These are phyloP conservation scores for Tilletia setariae DNA, from an alignment of 1,284 basidiomycete species.

Conservation along the genomic window DNA sequence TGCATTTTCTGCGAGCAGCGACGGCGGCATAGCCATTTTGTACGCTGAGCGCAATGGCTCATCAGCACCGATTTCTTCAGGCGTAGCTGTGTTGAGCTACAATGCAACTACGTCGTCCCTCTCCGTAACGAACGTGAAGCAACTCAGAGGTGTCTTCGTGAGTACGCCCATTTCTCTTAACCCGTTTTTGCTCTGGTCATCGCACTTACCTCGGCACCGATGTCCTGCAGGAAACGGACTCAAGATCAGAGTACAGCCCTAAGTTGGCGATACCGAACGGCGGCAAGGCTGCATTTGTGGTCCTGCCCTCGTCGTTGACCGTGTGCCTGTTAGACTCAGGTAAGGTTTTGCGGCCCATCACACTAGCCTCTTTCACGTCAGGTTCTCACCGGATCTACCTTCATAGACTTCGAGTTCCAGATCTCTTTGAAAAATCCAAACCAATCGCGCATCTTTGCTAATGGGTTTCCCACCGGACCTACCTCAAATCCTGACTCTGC, in stretches of 20 bases:
- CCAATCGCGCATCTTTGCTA: not conserved
- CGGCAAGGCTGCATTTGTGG: constrained; percentile 41
- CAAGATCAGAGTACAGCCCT: constrained; percentile 38
- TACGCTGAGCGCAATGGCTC: constrained; percentile 19
- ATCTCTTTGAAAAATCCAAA: constrained; percentile 46
- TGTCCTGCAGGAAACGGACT: constrained; percentile 28
- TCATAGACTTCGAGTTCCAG: constrained; percentile 42
- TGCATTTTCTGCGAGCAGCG: not conserved
- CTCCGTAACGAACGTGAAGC: not conserved
- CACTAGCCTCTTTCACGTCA: not conserved
- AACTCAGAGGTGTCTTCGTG: constrained; percentile 9
- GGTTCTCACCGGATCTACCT: not conserved
- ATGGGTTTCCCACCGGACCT: not conserved
- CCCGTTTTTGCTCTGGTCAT: too few relatives aligned
- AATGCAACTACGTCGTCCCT: not conserved
- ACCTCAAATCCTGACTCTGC: not conserved
- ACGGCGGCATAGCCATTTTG: not conserved
- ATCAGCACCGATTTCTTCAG: constrained; percentile 17
- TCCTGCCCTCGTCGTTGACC: constrained; percentile 40
- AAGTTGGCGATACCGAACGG: constrained; percentile 41
- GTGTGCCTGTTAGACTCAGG: constrained; percentile 25
- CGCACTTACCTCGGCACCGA: too few relatives aligned
- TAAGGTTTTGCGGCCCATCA: not conserved
- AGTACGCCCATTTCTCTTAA: too few relatives aligned
- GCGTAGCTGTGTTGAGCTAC: constrained; percentile 21